Base-by-base conservation (phyloP, 1,139 yeast species). In the Geotrichum histeridarum region DNA sequence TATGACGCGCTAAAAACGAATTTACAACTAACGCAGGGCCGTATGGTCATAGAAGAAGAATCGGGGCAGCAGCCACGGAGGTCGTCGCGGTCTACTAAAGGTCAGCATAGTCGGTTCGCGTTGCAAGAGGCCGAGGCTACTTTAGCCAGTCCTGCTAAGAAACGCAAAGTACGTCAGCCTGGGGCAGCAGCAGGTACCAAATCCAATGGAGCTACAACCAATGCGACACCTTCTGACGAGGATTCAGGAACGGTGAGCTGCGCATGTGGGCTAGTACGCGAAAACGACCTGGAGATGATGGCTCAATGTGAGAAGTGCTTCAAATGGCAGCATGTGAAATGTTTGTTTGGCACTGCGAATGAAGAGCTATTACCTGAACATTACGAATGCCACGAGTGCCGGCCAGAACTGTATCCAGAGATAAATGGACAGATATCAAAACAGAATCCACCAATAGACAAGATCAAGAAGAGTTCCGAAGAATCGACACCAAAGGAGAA, bases 261-360 rank as follows among this genome's bases (percentile, higher is more conserved):
- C 67, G 79, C 77, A n/a, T 82, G 84, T 42, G 80, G 82, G 59
- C 35, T 14, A 18, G 86, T 77, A 55, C 83, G 76, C 1, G 78
- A 76, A 4, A 90, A 83, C 58, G 73, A 75, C 17, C 75, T 77
- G 30, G 82, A 86, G 4, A 76, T 78, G 36, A 86, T 86, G 90
- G 81, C 86, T 35, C 87, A 85, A 65, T 89, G 96, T 70, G 95
- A 86, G 54, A 64, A 71, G 18, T 89, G 96, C 67, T 70, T 77
- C 52, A 81, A 89, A 11, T 89, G 96, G 96, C 96, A 89, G 66
- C 96, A 89, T 67, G 80, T 83, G 36, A 73, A 70, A 54, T 89
- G 96, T 69, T 79, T 86, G 79, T 79, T 86, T 45, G 82, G 77
- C 48, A 69, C 76, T 62, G 67, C 68, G 18, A 70, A 69, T 53